Percentiles rank a stretch among this genome's conserved stretches.
Conservation (phyloP, 2,329 filamentous ascomycete species). For the Exserohilum rostratum region DNA sequence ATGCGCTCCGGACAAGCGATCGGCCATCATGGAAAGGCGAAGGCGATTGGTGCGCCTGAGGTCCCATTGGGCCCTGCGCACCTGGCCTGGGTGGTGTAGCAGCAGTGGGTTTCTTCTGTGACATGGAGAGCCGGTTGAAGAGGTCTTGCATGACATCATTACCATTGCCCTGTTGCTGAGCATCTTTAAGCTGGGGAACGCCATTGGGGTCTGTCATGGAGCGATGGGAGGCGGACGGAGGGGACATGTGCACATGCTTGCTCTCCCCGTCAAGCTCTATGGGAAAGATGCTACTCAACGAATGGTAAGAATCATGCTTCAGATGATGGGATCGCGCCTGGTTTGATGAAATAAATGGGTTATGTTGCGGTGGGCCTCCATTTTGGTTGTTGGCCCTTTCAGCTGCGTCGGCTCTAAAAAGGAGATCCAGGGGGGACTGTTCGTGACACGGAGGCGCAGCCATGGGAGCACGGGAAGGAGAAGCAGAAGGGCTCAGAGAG, state of each 20-base stretch:
- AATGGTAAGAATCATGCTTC: conserved; percentile 53
- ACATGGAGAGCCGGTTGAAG: conserved; percentile 48
- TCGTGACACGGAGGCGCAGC: conserved; percentile 53
- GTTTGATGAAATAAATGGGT: conserved; percentile 22
- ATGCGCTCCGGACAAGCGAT: conserved; percentile 39
- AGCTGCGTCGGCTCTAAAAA: conserved; percentile 86
- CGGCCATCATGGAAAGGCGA: conserved; percentile 49
- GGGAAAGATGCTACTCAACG: conserved; percentile 65
- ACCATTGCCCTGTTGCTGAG: conserved; percentile 49
- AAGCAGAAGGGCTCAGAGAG: conserved; percentile 54
- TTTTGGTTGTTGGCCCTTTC: conserved; percentile 70
- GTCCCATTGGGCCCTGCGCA: conserved; percentile 29
- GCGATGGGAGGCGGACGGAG: conserved; percentile 32
- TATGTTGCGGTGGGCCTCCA: conserved; percentile 41
- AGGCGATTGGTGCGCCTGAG: conserved; percentile 42
- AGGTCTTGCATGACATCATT: conserved; percentile 54
- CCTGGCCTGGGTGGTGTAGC: conserved; percentile 32
- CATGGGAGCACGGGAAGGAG: conserved; percentile 58
- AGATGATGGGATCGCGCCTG: conserved; percentile 39
- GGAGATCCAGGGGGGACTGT: conserved; percentile 83
- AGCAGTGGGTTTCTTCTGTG: conserved; percentile 33
- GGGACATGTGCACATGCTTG: conserved; percentile 26
- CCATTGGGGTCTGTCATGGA: conserved; percentile 41
- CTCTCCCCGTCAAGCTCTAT: conserved; percentile 66
- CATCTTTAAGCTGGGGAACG: conserved; percentile 31